Evolutionary conservation across 2,329 filamentous ascomycete genomes (phyloP), one percentile per base, ranked within the genome.

Genomic region (Aspergillus texensis): DNA sequence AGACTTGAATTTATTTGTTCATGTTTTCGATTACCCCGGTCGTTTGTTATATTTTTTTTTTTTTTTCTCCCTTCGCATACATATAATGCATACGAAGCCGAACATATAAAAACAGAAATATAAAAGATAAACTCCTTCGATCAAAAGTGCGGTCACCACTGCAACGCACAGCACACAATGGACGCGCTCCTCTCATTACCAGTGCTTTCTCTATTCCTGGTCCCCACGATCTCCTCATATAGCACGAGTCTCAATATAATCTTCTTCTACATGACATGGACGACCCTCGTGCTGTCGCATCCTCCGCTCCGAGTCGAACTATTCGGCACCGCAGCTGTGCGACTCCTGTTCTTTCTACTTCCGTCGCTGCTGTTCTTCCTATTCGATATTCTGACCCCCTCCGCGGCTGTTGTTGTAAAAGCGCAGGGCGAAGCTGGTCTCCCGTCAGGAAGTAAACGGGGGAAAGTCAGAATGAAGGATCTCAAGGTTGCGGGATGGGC

Each of bases 261-360:
- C 66, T 94, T 96, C 82, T 95, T 97, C 78, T 94, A 93, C 77
- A 86, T 96, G 81, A 94, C 92, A 70, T 97, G 93, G 93, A 88
- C 88, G 6, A 94, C 92, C 0, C 84, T 97, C 36, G 88, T 96
- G 45, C 82, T 94, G 3, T 91, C 90, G 8, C 91, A 96, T 71
- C 84, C 89, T 1, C 88, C 91, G 0, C 81, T 95, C 19, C 86
- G 87, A 63, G 87, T 97, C 62, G 92, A 96, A 75, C 75, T 95
- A 1, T 81, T 91, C 58, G 91, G 89, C 61, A 89, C 89, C 0
- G 75, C 92, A 6, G 85, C 86, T 28, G 81, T 93, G 56, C 89
- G 91, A 48, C 62, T 89, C 11, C 68, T 91, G 5, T 88, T 94
- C 71, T 96, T 89, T 79, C 80, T 95, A 2, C 59, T 91, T 0